Percentiles rank a stretch among this genome's conserved stretches.
Conservation (phyloP, 257 asterid genomes). For the Ilex asprella region DNA sequence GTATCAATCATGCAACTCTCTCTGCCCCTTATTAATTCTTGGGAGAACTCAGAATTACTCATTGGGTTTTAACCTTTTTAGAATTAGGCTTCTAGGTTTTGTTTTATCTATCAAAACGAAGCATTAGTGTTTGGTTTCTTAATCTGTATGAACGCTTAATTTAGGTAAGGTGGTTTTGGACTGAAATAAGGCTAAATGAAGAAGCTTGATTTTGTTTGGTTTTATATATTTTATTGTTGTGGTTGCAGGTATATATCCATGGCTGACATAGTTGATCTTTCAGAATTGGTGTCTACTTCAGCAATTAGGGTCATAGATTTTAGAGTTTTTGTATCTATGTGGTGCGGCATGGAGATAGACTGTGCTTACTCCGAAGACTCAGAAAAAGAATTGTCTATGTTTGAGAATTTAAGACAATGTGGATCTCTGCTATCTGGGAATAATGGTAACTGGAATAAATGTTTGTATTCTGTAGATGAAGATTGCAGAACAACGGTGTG, state of each 20-base stretch:
- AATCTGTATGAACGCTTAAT: no score
- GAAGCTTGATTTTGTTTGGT: not conserved
- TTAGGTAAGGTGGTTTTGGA: no score
- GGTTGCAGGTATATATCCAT: no score
- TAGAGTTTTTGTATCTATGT: constrained; percentile 52
- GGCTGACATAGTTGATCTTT: constrained; percentile 36
- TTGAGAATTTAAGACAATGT: constrained; percentile 46
- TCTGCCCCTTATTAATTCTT: no score
- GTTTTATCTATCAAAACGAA: no score
- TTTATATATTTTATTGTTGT: not conserved
- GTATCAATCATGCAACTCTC: no score
- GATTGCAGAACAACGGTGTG: constrained; percentile 86
- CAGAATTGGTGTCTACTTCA: constrained; percentile 43
- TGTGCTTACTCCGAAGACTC: constrained; percentile 33
- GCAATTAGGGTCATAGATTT: constrained; percentile 62
- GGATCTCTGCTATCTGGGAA: constrained; percentile 70
- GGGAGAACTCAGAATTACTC: no score
- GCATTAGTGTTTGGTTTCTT: no score
- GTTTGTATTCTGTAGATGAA: constrained; percentile 60
- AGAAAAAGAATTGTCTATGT: constrained; percentile 17
- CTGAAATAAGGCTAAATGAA: no score
- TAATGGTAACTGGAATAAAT: constrained; percentile 33
- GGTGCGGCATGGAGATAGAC: constrained; percentile 61
- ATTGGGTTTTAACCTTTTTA: no score
- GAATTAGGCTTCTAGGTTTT: no score